Evolutionary conservation across 2,329 filamentous ascomycete species (phyloP).

Genomic region (Xylariaceae sp.): DNA sequence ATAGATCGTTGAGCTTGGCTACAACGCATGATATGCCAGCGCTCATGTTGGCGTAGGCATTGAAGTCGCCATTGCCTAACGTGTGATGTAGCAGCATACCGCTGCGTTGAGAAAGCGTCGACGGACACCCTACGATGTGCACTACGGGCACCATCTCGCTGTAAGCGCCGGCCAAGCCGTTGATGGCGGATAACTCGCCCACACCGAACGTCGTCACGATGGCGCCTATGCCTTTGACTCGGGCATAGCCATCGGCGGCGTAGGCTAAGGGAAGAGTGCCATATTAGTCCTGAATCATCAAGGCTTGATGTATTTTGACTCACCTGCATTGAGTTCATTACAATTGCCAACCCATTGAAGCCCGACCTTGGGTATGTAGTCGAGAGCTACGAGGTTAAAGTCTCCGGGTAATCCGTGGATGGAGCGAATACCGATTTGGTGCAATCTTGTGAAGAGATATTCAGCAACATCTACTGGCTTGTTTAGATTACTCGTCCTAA

Average conservation of each 20-base stretch:
- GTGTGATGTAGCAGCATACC: conserved; percentile 69
- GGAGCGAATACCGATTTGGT: conserved; percentile 68
- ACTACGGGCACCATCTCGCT: conserved; percentile 75
- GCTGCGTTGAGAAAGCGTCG: conserved; percentile 53
- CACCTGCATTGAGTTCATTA: conserved; percentile 76
- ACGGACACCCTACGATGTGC: conserved; percentile 61
- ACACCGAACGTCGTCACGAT: conserved; percentile 80
- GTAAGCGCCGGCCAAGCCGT: conserved; percentile 76
- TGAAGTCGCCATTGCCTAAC: conserved; percentile 79
- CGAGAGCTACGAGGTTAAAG: conserved; percentile 73
- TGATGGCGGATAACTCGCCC: conserved; percentile 75
- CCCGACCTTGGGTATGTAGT: conserved; percentile 65
- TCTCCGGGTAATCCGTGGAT: conserved; percentile 75
- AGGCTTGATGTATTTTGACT: conserved; percentile 32
- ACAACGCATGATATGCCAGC: conserved; percentile 73
- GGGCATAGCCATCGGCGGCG: conserved; percentile 80
- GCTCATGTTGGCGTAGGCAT: conserved; percentile 83
- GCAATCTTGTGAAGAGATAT: conserved; percentile 56
- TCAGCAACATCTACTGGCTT: conserved; percentile 67
- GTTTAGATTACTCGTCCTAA: conserved; percentile 51
- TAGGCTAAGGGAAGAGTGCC: conserved; percentile 58
- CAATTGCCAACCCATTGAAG: conserved; percentile 73
- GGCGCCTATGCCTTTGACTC: conserved; percentile 73
- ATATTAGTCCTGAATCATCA: background rate
- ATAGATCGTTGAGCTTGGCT: conserved; percentile 72